phyloP scores from a whole-genome alignment of 208 protist species.

The Trichomonas vaginalis region DNA sequence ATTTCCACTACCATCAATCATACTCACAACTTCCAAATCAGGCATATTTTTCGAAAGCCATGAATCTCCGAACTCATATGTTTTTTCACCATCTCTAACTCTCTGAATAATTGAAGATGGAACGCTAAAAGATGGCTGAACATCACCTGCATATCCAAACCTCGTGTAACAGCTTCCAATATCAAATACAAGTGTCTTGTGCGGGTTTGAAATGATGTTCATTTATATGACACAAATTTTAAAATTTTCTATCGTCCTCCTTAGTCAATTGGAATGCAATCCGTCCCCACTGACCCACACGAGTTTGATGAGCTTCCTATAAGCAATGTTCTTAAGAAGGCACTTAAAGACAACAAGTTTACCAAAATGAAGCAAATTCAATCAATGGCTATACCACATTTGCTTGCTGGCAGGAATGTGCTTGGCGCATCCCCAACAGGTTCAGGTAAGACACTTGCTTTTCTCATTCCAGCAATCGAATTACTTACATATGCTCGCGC shows the following conservation, averaged over 20 bases:
- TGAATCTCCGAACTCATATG: background rate
- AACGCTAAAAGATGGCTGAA: background rate
- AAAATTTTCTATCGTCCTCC: too few species aligned
- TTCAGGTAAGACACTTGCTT: slow-evolving; percentile 91
- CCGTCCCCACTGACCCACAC: background rate
- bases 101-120: background rate
- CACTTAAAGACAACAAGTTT: slow-evolving; percentile 51
- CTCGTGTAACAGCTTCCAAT: background rate
- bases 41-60: background rate
- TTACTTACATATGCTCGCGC: slow-evolving; percentile 63
- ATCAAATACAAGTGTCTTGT: background rate
- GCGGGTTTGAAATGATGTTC: background rate
- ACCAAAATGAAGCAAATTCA: slow-evolving; percentile 83
- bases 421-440: slow-evolving; percentile 92
- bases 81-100: background rate
- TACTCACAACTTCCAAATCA: background rate
- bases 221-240: background rate
- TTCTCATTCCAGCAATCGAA: slow-evolving; percentile 84
- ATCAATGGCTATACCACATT: slow-evolving; percentile 65
- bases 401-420: slow-evolving; percentile 78
- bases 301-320: background rate
- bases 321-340: background rate
- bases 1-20: background rate
- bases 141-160: slow-evolving; percentile 8
- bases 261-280: too few species aligned